A percentile compares a stretch with the other conserved stretches of the same genome.
Conservation (phyloP, 2,329 filamentous ascomycete species). For the Ceratocystis papillata region DNA sequence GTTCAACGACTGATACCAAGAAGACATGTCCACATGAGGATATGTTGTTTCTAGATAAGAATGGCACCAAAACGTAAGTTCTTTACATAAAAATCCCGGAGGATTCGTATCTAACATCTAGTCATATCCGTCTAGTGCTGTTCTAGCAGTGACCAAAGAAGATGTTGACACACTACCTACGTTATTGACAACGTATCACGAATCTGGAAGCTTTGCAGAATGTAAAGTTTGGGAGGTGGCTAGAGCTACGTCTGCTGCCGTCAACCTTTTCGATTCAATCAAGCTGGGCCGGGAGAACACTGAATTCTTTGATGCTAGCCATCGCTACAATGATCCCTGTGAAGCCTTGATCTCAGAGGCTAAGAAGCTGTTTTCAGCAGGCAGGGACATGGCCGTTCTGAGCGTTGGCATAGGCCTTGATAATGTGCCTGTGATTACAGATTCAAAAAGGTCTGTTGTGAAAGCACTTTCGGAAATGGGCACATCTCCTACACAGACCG, state of each 20-base stretch:
- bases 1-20: neutral
- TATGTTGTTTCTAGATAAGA: neutral
- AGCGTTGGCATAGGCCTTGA: slow-evolving; percentile 29
- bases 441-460: slow-evolving; percentile 8
- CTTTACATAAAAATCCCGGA: accelerated
- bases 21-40: neutral
- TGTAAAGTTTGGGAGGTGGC: slow-evolving; percentile 30
- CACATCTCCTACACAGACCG: neutral
- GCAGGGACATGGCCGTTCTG: slow-evolving; percentile 23
- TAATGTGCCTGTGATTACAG: slow-evolving; percentile 25
- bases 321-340: slow-evolving; percentile 31
- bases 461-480: neutral
- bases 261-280: slow-evolving; percentile 30
- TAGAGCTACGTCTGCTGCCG: slow-evolving; percentile 29
- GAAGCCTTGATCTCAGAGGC: slow-evolving; percentile 27
- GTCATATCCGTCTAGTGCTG: neutral
- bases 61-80: neutral
- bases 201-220: slow-evolving; percentile 22
- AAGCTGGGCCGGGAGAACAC: slow-evolving; percentile 27
- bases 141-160: neutral
- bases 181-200: slow-evolving; percentile 27
- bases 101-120: neutral
- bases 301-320: slow-evolving; percentile 30
- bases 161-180: slow-evolving; percentile 17
- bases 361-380: slow-evolving; percentile 26